A percentile compares a stretch with the other conserved stretches of the same genome.
phyloP scores from a whole-genome alignment of 805 yeast genomes.

The Pichia deserticola region DNA sequence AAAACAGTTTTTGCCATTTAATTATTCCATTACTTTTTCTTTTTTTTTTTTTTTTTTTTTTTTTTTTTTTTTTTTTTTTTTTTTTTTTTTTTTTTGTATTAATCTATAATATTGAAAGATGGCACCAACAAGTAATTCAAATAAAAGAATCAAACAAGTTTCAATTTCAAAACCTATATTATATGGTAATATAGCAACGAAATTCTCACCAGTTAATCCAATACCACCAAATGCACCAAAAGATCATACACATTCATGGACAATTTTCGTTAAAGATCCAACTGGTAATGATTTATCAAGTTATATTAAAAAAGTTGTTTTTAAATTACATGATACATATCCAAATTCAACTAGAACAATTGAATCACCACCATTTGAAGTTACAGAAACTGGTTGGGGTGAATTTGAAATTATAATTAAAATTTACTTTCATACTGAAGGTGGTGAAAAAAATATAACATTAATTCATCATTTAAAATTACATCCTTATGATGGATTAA shows the following conservation, averaged over 20 bases:
- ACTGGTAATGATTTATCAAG: slow-evolving; percentile 72
- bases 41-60: no score
- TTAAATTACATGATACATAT: slow-evolving; percentile 93
- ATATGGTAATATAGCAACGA: slow-evolving; percentile 75
- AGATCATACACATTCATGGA: slow-evolving; percentile 96
- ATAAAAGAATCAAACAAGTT: slow-evolving; percentile 37
- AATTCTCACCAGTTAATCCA: slow-evolving; percentile 42
- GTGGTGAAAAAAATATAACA: slow-evolving; percentile 79
- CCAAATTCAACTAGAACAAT: slow-evolving; percentile 78
- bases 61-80: no score
- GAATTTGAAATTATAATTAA: slow-evolving; percentile 91
- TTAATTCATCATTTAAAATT: slow-evolving; percentile 84
- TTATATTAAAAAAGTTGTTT: slow-evolving; percentile 81
- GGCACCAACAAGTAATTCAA: slow-evolving; percentile 28
- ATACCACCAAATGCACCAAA: slow-evolving; percentile 59
- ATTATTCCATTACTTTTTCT: no score
- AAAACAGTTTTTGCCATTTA: no score
- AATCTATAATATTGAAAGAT: slow-evolving; percentile 7
- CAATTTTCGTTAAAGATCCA: slow-evolving; percentile 82
- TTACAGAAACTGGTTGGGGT: slow-evolving; percentile 99
- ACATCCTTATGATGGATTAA: slow-evolving; percentile 63
- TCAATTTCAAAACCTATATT: slow-evolving; percentile 72
- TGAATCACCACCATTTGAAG: slow-evolving; percentile 88
- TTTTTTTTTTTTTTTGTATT: no score
- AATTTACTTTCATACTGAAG: slow-evolving; percentile 77